Conservation (phyloP, 495 filamentous ascomycete species). For the Neurospora tetrasperma region DNA sequence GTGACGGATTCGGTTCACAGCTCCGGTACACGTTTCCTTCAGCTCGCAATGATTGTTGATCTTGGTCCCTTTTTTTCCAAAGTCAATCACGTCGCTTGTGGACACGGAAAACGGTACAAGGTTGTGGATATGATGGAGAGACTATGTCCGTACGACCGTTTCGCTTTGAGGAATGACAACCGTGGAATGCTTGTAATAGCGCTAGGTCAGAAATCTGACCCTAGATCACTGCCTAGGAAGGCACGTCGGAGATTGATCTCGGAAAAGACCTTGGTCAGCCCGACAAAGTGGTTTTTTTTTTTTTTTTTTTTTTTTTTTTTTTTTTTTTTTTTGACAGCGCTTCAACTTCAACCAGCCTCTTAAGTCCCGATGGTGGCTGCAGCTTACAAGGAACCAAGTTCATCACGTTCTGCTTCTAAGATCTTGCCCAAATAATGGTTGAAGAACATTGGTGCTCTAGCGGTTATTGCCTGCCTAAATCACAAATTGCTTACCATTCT, state of each 20-base stretch:
- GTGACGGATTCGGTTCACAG: neutral
- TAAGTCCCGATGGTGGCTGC: neutral
- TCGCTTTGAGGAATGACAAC: neutral
- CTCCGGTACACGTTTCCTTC: neutral
- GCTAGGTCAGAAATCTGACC: neutral
- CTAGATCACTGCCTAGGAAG: neutral
- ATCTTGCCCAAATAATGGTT: too few species aligned
- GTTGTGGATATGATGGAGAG: neutral
- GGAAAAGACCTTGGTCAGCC: neutral
- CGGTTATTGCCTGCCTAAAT: neutral
- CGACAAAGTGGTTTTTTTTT: neutral
- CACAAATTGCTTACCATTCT: neutral
- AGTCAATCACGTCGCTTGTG: neutral
- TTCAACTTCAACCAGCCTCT: neutral
- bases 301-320: too few species aligned
- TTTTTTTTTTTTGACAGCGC: neutral
- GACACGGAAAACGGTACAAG: neutral
- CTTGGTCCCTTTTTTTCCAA: neutral
- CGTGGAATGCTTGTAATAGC: neutral
- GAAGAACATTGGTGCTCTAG: too few species aligned
- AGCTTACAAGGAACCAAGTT: neutral
- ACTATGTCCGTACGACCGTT: neutral
- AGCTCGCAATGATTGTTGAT: neutral
- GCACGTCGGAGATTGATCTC: neutral
- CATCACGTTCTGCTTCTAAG: neutral